These are phyloP conservation scores for Penicillium hordei DNA, from an alignment of 2,329 filamentous ascomycete genomes.

Conservation along the genomic window DNA sequence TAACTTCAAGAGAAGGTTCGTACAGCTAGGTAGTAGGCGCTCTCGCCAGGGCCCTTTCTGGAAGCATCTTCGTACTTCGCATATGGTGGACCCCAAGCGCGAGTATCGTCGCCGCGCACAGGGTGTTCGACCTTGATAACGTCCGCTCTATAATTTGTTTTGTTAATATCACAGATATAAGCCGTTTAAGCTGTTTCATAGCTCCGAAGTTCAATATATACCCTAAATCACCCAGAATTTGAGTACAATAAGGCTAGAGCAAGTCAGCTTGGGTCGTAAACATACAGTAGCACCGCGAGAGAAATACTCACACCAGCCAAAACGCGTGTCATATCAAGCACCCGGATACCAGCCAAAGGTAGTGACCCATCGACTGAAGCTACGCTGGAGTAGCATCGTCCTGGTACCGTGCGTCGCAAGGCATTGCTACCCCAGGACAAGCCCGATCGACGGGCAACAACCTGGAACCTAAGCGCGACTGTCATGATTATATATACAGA, in stretches of 20 bases:
- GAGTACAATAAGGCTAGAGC: conserved; percentile 86
- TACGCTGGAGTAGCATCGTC: conserved; percentile 44
- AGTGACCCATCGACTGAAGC: conserved; percentile 48
- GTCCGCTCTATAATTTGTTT: conserved; percentile 65
- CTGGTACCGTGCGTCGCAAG: conserved; percentile 25
- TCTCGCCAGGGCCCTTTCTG: conserved; percentile 73
- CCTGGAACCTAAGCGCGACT: conserved; percentile 25
- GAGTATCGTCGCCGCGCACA: conserved; percentile 83
- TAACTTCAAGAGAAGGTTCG: conserved; percentile 22
- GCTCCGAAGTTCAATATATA: conserved; percentile 48
- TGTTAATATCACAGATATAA: background rate
- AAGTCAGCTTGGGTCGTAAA: conserved; percentile 13
- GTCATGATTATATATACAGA: conserved; percentile 24
- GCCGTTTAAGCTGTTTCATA: background rate
- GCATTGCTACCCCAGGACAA: conserved; percentile 22
- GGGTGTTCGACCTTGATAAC: conserved; percentile 98
- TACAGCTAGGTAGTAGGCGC: conserved; percentile 91
- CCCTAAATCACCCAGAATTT: conserved; percentile 95
- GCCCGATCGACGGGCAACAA: conserved; percentile 25
- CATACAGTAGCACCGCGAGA: background rate
- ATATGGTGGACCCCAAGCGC: conserved; percentile 95
- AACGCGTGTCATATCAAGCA: conserved; percentile 95
- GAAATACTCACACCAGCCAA: conserved; percentile 74
- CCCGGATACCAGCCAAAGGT: conserved; percentile 80
- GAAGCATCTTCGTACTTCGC: conserved; percentile 67